Evolutionary conservation across 192 early-diverging fungal species (phyloP), one percentile per base, ranked within the genome.

Genomic region (Oehlia diaphana): DNA sequence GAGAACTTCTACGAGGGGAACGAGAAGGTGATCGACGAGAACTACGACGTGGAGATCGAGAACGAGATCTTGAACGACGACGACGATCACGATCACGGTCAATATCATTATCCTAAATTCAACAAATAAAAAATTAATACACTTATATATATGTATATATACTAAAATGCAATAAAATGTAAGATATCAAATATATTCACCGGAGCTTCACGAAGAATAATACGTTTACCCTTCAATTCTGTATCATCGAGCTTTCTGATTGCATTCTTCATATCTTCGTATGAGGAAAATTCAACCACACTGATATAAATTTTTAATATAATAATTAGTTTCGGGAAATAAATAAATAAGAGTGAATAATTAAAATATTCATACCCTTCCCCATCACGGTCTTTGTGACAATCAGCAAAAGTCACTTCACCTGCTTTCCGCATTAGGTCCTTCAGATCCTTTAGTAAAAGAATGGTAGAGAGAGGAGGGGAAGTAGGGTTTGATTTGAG

Each of bases 361-460:
- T 37, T 63, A 21, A 66, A 28, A 65, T 79, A 26, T 39, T 16
- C 88, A 84, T 84, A 95, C 93, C 94, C 97, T 83, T 94, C 91
- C 39, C 94, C 95, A 39, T 92, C 87, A 14, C 92, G 87, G 79
- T 89, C 90, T 86, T 93, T 93, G 86, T 92, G 93, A 74, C 95
- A 90, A 82, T 98, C 95, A 9, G 97, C 94, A 89, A 95, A 99
- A 33, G 92, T 90, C 21, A 99, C 96, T 82, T 97, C 95, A 71
- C 96, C 96, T 39, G 95, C 96, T 80, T 95, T 95, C 77, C 95
- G 93, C 87, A 97, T 94, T 79, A 95, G 87, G 82, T 98, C 96
- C 88, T 99, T 99, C 86, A 99, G 89, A 88, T 96, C 96, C 77
- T 78, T 78, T 95, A 97, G 88, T 81, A 86, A 83, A n/a, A 69